Evolutionary conservation across 768 basidiomycete species (phyloP).

Genomic region (Boletus pseudopeckii): DNA sequence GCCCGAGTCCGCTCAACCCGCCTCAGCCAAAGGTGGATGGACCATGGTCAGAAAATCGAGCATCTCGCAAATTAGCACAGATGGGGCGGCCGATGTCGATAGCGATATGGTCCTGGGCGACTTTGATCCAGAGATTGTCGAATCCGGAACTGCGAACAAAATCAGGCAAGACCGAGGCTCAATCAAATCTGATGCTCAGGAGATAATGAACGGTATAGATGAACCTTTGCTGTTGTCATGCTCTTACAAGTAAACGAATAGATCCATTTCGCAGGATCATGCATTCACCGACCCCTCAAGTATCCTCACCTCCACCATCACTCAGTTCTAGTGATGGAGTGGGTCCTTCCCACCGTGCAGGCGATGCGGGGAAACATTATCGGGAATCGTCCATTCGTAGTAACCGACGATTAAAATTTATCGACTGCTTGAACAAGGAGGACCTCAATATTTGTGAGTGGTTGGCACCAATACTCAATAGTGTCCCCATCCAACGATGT

Average conservation of each 20-base stretch:
- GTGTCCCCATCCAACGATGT: slow-evolving; percentile 5
- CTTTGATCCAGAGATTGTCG: slow-evolving; percentile 56
- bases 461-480: not conserved
- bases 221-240: slow-evolving; percentile 11
- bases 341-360: slow-evolving; percentile 17
- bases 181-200: slow-evolving; percentile 66
- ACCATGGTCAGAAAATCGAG: slow-evolving; percentile 61
- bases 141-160: slow-evolving; percentile 36
- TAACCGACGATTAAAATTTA: slow-evolving; percentile 76
- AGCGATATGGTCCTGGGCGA: slow-evolving; percentile 76
- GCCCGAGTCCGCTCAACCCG: slow-evolving; percentile 38
- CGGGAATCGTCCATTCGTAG: slow-evolving; percentile 76
- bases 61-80: slow-evolving; percentile 24
- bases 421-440: slow-evolving; percentile 69
- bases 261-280: slow-evolving; percentile 59
- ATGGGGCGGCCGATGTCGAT: slow-evolving; percentile 50
- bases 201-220: slow-evolving; percentile 69
- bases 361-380: slow-evolving; percentile 54
- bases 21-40: slow-evolving; percentile 62
- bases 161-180: slow-evolving; percentile 43
- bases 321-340: slow-evolving; percentile 7
- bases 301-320: slow-evolving; percentile 3
- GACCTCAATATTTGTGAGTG: slow-evolving; percentile 80
- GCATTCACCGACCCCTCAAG: slow-evolving; percentile 26
- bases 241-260: slow-evolving; percentile 36